Conservation (phyloP, 345 rosid genomes). For the Brassica incana region DNA sequence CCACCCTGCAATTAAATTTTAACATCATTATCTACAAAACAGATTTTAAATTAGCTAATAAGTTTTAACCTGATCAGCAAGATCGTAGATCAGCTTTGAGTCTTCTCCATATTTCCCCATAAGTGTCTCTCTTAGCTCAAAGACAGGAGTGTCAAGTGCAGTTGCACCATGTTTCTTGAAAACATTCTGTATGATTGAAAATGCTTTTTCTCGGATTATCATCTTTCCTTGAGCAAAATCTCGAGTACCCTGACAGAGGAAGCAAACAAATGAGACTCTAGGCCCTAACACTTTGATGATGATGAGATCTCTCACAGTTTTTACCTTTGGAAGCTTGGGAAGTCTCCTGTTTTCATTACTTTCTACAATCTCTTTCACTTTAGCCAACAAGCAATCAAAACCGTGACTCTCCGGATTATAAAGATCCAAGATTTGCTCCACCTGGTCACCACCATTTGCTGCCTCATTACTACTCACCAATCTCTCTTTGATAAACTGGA, state of each 20-base stretch:
- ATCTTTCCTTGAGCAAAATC: conserved; percentile 90
- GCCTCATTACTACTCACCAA: neutral
- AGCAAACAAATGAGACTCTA: conserved; percentile 14
- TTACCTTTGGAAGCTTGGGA: conserved; percentile 90
- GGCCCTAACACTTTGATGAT: conserved; percentile 1
- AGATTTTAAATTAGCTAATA: neutral
- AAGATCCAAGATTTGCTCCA: neutral
- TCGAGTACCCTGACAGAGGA: conserved; percentile 65
- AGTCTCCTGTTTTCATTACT: conserved; percentile 88
- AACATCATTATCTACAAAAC: neutral
- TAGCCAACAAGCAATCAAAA: conserved; percentile 45
- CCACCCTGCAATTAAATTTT: conserved; percentile 63
- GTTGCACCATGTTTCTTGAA: conserved; percentile 94
- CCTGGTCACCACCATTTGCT: neutral
- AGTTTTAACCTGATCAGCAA: conserved; percentile 83
- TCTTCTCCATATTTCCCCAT: conserved; percentile 98
- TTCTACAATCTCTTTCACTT: conserved; percentile 75
- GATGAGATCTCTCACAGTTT: neutral
- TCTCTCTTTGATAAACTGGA: neutral
- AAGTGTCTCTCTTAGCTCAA: conserved; percentile 91
- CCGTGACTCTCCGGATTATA: conserved; percentile 18
- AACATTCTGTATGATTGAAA: conserved; percentile 68
- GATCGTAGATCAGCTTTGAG: conserved; percentile 86
- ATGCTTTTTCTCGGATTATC: conserved; percentile 77
- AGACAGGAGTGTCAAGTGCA: conserved; percentile 91